Percentiles rank a stretch among this genome's conserved stretches.
Evolutionary conservation across 768 basidiomycete species (phyloP).

Genomic region (Dacryopinax primogenitus): DNA sequence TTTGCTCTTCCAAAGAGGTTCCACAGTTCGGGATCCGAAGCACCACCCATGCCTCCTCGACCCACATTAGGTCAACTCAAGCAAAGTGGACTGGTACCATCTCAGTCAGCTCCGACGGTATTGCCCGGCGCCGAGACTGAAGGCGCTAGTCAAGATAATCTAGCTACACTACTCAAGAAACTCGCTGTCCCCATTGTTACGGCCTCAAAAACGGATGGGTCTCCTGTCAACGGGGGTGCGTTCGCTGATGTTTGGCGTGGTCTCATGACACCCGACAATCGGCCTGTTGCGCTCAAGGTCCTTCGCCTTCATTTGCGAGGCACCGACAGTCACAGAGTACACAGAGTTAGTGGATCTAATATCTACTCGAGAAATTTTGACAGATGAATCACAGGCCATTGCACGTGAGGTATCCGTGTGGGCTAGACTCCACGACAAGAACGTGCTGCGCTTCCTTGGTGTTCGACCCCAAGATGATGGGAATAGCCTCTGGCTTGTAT

Average conservation of each 20-base stretch:
- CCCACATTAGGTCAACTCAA: background rate
- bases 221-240: background rate
- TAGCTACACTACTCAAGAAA: background rate
- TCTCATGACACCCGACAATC: background rate
- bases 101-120: background rate
- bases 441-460: background rate
- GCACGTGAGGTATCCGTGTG: background rate
- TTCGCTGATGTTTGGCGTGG: constrained; percentile 1
- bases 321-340: background rate
- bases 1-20: background rate
- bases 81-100: background rate
- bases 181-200: background rate
- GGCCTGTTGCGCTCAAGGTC: background rate
- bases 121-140: background rate
- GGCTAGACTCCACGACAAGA: background rate
- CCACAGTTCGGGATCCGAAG: background rate
- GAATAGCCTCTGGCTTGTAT: background rate
- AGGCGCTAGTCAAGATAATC: background rate
- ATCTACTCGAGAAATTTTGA: background rate
- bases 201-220: background rate
- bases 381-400: background rate
- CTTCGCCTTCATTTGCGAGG: background rate
- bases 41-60: background rate
- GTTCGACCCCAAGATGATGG: background rate
- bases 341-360: background rate